Evolutionary conservation across 2,329 filamentous ascomycete genomes (phyloP).

Genomic region (Cladophialophora psammophila): DNA sequence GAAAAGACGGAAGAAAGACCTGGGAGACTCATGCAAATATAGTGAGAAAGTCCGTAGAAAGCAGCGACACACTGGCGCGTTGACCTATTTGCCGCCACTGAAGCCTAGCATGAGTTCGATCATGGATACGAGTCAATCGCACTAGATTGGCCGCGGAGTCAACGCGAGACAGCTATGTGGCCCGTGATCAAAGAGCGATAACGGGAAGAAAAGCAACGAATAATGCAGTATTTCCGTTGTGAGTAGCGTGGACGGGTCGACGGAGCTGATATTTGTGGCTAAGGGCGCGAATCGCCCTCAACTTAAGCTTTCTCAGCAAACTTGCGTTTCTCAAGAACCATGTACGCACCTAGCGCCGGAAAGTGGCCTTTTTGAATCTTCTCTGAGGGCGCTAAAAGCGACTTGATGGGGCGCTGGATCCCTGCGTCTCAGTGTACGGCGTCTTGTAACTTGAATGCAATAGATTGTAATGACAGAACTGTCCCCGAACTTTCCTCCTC

Average conservation of each 20-base stretch:
- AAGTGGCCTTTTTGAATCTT: constrained; percentile 23
- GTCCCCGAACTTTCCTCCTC: background rate
- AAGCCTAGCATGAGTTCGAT: too few species aligned
- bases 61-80: constrained; percentile 34
- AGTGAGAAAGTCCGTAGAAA: background rate
- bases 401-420: background rate
- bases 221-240: background rate
- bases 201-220: constrained; percentile 3
- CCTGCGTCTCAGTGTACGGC: background rate
- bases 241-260: background rate
- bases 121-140: background rate
- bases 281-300: background rate
- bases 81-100: background rate
- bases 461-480: constrained; percentile 17
- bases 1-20: constrained; percentile 12
- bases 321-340: background rate
- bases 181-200: background rate
- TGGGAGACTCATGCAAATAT: constrained; percentile 15
- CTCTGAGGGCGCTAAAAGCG: background rate
- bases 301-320: constrained; percentile 7
- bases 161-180: background rate
- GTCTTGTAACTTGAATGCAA: background rate
- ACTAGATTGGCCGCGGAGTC: background rate
- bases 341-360: constrained; percentile 13
- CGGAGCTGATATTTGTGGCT: constrained; percentile 15